phyloP scores from a whole-genome alignment of 2,329 filamentous ascomycete genomes.

The Aspergillus sp. region DNA sequence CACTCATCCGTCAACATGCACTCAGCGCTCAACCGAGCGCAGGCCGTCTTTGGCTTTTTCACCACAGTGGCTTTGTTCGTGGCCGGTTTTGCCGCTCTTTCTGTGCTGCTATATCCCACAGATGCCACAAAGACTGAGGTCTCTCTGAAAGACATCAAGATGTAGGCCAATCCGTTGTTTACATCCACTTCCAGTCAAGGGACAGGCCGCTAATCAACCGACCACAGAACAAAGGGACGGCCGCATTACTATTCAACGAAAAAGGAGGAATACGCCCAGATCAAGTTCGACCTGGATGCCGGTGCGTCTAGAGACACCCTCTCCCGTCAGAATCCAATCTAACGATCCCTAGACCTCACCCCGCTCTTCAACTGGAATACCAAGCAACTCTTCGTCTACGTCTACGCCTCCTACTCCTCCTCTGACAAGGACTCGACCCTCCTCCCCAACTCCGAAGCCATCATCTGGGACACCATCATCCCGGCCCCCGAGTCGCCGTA shows the following conservation, averaged over 20 bases:
- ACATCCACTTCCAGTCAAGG: neutral
- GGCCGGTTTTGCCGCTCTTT: constrained; percentile 74
- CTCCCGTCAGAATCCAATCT: neutral
- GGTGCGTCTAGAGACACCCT: constrained; percentile 37
- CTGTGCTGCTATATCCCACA: constrained; percentile 63
- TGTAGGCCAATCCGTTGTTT: constrained; percentile 54
- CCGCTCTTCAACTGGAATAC: constrained; percentile 99
- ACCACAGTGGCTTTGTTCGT: constrained; percentile 86
- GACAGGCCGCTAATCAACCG: constrained; percentile 5
- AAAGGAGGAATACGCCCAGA: constrained; percentile 92
- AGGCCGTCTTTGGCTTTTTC: constrained; percentile 97
- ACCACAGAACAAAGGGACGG: constrained; percentile 72
- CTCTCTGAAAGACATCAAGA: constrained; percentile 66
- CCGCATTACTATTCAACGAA: constrained; percentile 95
- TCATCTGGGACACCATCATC: constrained; percentile 97
- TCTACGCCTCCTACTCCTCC: constrained; percentile 70
- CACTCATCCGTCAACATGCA: constrained; percentile 63
- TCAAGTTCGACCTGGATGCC: constrained; percentile 88
- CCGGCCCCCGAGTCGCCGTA: constrained; percentile 56
- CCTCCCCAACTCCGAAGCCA: constrained; percentile 55
- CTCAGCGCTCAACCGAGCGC: constrained; percentile 76
- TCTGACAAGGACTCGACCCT: constrained; percentile 22
- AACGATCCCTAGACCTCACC: constrained; percentile 64
- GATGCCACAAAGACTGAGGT: constrained; percentile 53
- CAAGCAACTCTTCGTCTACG: constrained; percentile 95